Base-by-base conservation (phyloP, 805 yeast genomes). In the Candida manassasensis region DNA sequence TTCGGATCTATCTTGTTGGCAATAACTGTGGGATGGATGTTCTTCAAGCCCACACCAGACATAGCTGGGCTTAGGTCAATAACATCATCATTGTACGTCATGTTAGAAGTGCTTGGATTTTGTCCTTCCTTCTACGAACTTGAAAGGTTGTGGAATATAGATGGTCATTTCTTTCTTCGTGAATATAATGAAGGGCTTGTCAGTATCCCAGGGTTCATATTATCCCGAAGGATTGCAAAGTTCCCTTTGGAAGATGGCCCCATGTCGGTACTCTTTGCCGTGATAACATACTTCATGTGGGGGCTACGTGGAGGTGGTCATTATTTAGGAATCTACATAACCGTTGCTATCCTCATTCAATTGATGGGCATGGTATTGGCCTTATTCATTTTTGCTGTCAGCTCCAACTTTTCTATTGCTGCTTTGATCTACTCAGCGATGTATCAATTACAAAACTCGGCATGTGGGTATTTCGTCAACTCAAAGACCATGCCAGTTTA, bases 401-500 rank as follows among this genome's bases (percentile, higher is more conserved):
- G 79, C 2, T 52, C 83, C 31, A 82, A 80, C 43, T 81, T 80
- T 40, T 58, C 86, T 2, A 59, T 69, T 19, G 81, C 88, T 2
- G 67, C 84, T 0, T 58, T 82, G 38, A 57, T 77, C 12, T 69
- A 77, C 19, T 83, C 82, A 48, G 53, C 78, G 35, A 69, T 77
- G 40, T 82, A 77, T 50, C 84, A 87, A 21, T 60, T 83, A 19
- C 86, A 84, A 48, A 75, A 84, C 35, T 73, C 82, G 68, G 85
- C 86, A 0, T 80, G 86, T 54, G 96, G 95, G 1, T 84, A 76
- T 57, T 85, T 82, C 49, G 83, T 81, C 14, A 84, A 85, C 53
- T 75, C 88, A 1, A 63, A 67, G 7, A 69, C 75, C 1, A 71
- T 84, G 78, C 95, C 95, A 0, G 94, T 84, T 1, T 87, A 87